phyloP scores from a whole-genome alignment of 495 filamentous ascomycete species.

The Podospora sp. region DNA sequence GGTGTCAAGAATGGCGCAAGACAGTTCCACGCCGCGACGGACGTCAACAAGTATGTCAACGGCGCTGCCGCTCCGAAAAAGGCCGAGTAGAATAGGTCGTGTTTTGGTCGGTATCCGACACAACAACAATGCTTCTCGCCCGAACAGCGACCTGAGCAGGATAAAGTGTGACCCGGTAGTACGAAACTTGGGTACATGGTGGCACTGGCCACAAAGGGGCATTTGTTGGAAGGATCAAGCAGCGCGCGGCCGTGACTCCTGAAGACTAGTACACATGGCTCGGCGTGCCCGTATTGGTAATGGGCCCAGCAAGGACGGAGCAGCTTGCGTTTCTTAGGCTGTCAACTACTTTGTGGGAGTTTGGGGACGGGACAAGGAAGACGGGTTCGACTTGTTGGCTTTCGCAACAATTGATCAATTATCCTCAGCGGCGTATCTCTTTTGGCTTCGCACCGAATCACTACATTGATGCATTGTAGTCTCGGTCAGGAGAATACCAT shows the following conservation, averaged over 20 bases:
- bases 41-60: conserved; percentile 68
- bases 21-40: conserved; percentile 77
- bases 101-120: background rate
- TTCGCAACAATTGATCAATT: conserved; percentile 5
- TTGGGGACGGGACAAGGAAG: conserved; percentile 18
- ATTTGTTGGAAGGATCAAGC: background rate
- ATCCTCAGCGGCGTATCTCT: background rate
- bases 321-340: background rate
- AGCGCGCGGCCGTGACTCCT: background rate
- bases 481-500: too few relatives aligned
- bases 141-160: background rate
- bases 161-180: background rate
- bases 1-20: conserved; percentile 70
- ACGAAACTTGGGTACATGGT: background rate
- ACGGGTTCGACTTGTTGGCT: conserved; percentile 1
- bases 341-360: background rate
- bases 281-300: background rate
- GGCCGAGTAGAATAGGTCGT: conserved; percentile 39
- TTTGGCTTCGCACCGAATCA: background rate
- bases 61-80: conserved; percentile 58
- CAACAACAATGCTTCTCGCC: background rate
- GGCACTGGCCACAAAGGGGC: background rate
- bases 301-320: background rate
- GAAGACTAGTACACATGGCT: background rate
- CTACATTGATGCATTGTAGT: too few relatives aligned